Base-by-base conservation (phyloP, 345 rosid species). In the Populus deltoides region DNA sequence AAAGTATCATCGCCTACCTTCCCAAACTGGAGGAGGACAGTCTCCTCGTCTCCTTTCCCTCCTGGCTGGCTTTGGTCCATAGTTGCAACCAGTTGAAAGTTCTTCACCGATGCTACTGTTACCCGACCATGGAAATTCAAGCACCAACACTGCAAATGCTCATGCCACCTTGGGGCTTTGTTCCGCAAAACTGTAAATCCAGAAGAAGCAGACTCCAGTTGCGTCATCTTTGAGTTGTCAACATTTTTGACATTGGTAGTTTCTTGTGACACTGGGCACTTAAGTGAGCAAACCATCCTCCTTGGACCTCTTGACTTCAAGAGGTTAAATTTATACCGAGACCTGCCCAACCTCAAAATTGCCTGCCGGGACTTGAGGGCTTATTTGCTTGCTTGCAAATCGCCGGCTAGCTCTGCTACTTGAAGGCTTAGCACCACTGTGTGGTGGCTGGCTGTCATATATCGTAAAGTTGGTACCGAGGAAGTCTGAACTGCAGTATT, bases 91-190 rank as follows among this genome's bases (percentile, higher is more conserved):
- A 94, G 88, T 85, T 93, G 98, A 57, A 94, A 94, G 83, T 94
- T 94, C 86, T 94, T 94, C 61, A 94, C 97, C 0, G 98, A 94
- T 61, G 98, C 98, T 66, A 92, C 92, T 0, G 98, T 94, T 62
- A 94, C 98, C 43, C 98, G 86, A 47, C 98, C 98, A 62, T 94
- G 98, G 85, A 95, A 93, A 83, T 95, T 95, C 78, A 95, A 83
- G 86, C 98, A 93, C 97, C 97, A 95, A 87, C 99, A 95, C 78
- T 95, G 99, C 72, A 95, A 80, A 83, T 93, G 96, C 39, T 93
- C 98, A 35, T 93, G 97, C 99, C 99, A 95, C 84, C 98, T 91
- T 2, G 98, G 98, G 22, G 97, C 94, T 83, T 95, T 95, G 83
- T 93, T 95, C 74, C 82, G 88, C 77, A 95, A 86, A 76, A 91